phyloP scores from a whole-genome alignment of 345 rosid genomes.

The Trapa incisa region DNA sequence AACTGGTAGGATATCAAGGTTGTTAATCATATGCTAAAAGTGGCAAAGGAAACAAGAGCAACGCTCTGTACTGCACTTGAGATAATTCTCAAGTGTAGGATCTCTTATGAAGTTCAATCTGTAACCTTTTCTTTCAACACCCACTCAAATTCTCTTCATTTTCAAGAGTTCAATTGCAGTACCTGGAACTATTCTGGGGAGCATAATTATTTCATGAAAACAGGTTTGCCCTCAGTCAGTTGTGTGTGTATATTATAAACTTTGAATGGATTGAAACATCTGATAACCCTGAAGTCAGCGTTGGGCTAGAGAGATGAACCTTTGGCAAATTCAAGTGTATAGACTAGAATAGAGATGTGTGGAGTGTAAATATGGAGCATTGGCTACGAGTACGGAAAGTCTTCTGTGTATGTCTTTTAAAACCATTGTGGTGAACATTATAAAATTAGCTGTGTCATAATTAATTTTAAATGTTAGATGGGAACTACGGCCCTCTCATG shows the following conservation, averaged over 20 bases:
- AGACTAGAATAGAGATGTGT: too few relatives aligned
- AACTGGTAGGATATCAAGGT: not conserved
- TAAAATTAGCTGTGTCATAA: too few relatives aligned
- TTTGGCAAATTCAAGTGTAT: too few relatives aligned
- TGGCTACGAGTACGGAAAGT: too few relatives aligned
- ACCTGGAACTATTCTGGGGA: not conserved
- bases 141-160: not conserved
- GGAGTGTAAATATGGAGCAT: too few relatives aligned
- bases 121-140: not conserved
- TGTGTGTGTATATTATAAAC: too few relatives aligned
- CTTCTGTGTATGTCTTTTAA: too few relatives aligned
- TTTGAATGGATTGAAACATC: too few relatives aligned
- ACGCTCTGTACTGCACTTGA: not conserved
- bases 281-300: too few relatives aligned
- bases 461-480: too few relatives aligned
- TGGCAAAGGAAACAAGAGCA: not conserved
- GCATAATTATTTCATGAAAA: not conserved
- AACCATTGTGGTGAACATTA: too few relatives aligned
- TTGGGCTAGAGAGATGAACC: too few relatives aligned
- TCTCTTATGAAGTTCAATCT: not conserved
- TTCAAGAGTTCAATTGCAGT: not conserved
- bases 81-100: not conserved
- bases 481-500: not conserved
- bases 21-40: not conserved
- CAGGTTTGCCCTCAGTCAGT: not conserved